Percentiles rank a stretch among this genome's conserved stretches.
phyloP scores from a whole-genome alignment of 192 early-diverging fungal genomes.

The Linderina pennispora region DNA sequence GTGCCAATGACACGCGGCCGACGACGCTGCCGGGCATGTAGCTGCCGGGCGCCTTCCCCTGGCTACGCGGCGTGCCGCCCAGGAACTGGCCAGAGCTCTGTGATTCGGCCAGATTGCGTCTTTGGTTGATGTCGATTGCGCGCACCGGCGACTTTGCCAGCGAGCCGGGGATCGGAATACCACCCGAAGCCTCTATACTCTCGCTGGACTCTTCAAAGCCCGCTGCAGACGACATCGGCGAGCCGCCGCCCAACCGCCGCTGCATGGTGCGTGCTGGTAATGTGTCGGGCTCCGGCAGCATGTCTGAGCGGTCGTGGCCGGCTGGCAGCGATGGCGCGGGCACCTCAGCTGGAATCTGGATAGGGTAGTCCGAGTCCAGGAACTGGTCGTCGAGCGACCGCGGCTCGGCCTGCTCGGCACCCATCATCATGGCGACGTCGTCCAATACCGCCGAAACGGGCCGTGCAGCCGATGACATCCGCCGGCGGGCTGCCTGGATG shows the following conservation, averaged over 20 bases:
- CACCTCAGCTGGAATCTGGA: conserved; percentile 45
- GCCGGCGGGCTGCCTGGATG: conserved; percentile 37
- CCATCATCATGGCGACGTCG: conserved; percentile 1
- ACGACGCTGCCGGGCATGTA: conserved; percentile 48
- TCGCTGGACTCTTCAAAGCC: conserved; percentile 22
- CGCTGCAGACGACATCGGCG: not conserved
- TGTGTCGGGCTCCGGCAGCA: conserved; percentile 40
- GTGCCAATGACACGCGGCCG: conserved; percentile 42
- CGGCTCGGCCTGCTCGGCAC: too few relatives aligned
- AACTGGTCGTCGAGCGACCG: conserved; percentile 47
- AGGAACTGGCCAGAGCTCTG: conserved; percentile 30
- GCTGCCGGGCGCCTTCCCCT: conserved; percentile 42
- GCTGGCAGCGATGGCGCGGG: conserved; percentile 15
- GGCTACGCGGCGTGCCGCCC: conserved; percentile 46
- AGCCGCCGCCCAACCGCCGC: conserved; percentile 16
- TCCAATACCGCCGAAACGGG: conserved; percentile 16
- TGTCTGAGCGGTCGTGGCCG: conserved; percentile 35
- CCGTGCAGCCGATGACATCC: conserved; percentile 20
- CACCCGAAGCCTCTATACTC: conserved; percentile 2
- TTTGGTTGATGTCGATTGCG: conserved; percentile 24
- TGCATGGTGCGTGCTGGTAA: conserved; percentile 35
- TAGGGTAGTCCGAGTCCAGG: conserved; percentile 43
- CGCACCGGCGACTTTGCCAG: conserved; percentile 1
- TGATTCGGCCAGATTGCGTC: conserved; percentile 2
- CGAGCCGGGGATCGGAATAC: conserved; percentile 3